These are phyloP conservation scores for Diutina mesorugosa DNA, from an alignment of 1,139 yeast species.

Conservation along the genomic window DNA sequence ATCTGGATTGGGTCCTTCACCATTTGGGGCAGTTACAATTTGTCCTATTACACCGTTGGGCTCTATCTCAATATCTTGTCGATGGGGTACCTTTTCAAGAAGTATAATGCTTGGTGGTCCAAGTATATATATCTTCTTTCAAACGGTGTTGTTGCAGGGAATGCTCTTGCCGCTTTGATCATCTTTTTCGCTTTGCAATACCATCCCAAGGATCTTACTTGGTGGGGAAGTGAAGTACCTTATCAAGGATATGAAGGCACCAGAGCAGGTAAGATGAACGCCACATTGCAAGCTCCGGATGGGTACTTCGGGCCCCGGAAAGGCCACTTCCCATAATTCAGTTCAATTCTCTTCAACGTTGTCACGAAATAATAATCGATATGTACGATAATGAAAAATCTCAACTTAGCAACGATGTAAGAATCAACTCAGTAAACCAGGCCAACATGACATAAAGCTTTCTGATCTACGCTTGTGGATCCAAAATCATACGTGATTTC, in stretches of 20 bases:
- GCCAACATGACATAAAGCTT: no score
- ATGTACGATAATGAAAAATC: no score
- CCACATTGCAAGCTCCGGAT: not conserved
- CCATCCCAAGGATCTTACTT: not conserved
- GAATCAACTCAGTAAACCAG: no score
- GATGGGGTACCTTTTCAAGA: not conserved
- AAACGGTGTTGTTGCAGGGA: not conserved
- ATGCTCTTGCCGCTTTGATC: not conserved
- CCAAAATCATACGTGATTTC: not conserved
- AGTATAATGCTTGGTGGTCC: not conserved
- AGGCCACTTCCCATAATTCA: not conserved
- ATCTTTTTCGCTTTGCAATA: not conserved
- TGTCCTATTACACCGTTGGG: slow-evolving; percentile 3
- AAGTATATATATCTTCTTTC: not conserved
- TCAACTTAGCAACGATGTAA: no score
- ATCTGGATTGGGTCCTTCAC: not conserved
- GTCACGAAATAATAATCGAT: no score
- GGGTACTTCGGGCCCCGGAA: slow-evolving; percentile 1
- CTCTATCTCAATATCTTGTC: slow-evolving; percentile 3
- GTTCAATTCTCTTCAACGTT: not conserved
- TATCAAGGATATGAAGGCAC: not conserved
- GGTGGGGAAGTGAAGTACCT: slow-evolving; percentile 1
- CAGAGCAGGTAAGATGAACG: not conserved
- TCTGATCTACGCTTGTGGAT: not conserved
- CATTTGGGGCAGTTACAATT: slow-evolving; percentile 6